A percentile compares a stretch with the other conserved stretches of the same genome.
Evolutionary conservation across 2,329 filamentous ascomycete species (phyloP).

Genomic region (Fusarium subtropicale): DNA sequence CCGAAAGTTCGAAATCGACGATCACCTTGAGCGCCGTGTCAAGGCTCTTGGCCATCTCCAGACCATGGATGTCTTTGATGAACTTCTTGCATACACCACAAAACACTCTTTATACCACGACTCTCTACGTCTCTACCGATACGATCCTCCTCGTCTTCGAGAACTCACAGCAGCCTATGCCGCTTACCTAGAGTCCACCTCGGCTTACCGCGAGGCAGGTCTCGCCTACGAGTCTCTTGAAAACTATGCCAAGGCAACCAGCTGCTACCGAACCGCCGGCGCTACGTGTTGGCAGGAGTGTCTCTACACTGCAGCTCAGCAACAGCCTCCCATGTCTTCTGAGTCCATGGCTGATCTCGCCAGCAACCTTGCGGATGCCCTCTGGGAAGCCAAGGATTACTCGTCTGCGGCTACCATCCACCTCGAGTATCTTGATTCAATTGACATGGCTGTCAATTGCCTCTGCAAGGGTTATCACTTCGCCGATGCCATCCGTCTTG

Average conservation of each 20-base stretch:
- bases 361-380: conserved; percentile 78
- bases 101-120: conserved; percentile 84
- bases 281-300: conserved; percentile 87
- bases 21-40: conserved; percentile 79
- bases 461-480: conserved; percentile 91
- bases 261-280: conserved; percentile 85
- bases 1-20: conserved; percentile 86
- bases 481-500: conserved; percentile 85
- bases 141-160: conserved; percentile 74
- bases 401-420: conserved; percentile 82
- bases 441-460: conserved; percentile 76
- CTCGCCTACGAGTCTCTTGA: conserved; percentile 89
- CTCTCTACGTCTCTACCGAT: conserved; percentile 85
- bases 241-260: conserved; percentile 79
- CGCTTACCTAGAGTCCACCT: conserved; percentile 77
- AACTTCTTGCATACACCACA: conserved; percentile 80
- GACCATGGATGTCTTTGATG: conserved; percentile 77
- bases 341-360: conserved; percentile 75
- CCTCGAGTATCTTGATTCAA: conserved; percentile 80
- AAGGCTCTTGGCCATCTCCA: conserved; percentile 86
- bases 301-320: conserved; percentile 80
- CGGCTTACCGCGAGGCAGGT: conserved; percentile 86
- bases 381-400: conserved; percentile 88
- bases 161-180: conserved; percentile 84
- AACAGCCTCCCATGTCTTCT: conserved; percentile 68